phyloP scores from a whole-genome alignment of 768 basidiomycete genomes.

The Gymnopilus dilepis region DNA sequence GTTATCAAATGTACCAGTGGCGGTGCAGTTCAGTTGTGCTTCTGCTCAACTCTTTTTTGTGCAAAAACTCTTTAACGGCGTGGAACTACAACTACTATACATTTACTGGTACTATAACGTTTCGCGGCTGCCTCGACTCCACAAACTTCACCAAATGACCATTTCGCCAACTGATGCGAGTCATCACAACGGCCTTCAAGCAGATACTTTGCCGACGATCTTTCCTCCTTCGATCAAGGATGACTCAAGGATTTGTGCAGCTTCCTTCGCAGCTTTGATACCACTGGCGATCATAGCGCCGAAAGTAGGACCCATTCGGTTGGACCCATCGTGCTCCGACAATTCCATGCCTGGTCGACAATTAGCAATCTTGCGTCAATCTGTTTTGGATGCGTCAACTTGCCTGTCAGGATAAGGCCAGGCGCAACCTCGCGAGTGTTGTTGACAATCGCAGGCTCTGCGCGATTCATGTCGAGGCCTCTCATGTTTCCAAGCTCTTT shows the following conservation, averaged over 20 bases:
- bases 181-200: too few species aligned
- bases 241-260: slow-evolving; percentile 55
- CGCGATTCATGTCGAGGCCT: slow-evolving; percentile 79
- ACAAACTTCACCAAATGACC: too few species aligned
- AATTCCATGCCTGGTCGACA: slow-evolving; percentile 72
- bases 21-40: neutral
- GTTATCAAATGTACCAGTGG: neutral
- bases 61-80: neutral
- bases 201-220: slow-evolving; percentile 47
- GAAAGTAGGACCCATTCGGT: slow-evolving; percentile 81
- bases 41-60: neutral
- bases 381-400: slow-evolving; percentile 25
- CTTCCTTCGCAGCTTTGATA: slow-evolving; percentile 72
- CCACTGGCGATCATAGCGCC: slow-evolving; percentile 83
- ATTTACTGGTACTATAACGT: neutral
- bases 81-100: neutral
- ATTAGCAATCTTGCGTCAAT: slow-evolving; percentile 1
- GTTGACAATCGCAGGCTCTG: slow-evolving; percentile 84
- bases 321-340: slow-evolving; percentile 79
- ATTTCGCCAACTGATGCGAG: too few species aligned
- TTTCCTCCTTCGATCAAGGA: slow-evolving; percentile 59
- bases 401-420: slow-evolving; percentile 76
- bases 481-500: slow-evolving; percentile 82
- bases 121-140: neutral
- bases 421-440: slow-evolving; percentile 78